Evolutionary conservation across 257 asterid genomes (phyloP).

Genomic region (Solanum sejunctum): DNA sequence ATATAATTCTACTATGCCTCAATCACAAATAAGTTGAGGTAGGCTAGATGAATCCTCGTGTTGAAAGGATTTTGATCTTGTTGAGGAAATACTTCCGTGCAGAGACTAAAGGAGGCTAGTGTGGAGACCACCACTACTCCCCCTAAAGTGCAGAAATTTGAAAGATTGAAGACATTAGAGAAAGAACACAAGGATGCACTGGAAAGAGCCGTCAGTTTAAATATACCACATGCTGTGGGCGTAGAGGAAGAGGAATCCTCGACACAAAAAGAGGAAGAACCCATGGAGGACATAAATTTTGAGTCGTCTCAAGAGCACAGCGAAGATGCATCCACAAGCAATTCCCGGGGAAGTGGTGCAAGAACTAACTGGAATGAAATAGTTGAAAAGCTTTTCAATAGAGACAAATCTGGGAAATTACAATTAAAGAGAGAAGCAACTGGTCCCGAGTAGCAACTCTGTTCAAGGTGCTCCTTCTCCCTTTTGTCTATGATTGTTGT

Average conservation of each 20-base stretch:
- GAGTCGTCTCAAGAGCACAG: constrained; percentile 10
- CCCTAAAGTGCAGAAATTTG: constrained; percentile 51
- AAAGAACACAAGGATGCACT: constrained; percentile 91
- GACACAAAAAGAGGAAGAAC: constrained; percentile 7
- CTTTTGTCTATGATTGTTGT: neutral
- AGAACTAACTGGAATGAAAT: constrained; percentile 61
- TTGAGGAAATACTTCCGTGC: neutral
- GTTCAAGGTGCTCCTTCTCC: neutral
- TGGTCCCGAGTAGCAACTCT: neutral
- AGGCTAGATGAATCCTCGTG: neutral
- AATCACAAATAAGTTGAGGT: neutral
- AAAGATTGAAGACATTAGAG: constrained; percentile 53
- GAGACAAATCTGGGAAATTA: constrained; percentile 29
- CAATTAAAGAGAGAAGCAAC: neutral
- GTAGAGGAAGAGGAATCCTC: constrained; percentile 14
- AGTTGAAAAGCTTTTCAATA: constrained; percentile 49
- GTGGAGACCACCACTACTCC: constrained; percentile 39
- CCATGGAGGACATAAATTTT: constrained; percentile 13
- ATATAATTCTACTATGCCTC: neutral
- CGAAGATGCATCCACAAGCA: constrained; percentile 9
- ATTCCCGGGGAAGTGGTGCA: constrained; percentile 10
- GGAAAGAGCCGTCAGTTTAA: constrained; percentile 80
- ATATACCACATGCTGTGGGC: constrained; percentile 71
- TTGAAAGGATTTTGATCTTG: neutral
- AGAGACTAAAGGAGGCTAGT: constrained; percentile 45